Percentiles rank a stretch among this genome's conserved stretches.
phyloP scores from a whole-genome alignment of 495 filamentous ascomycete species.

The Tuber microsphaerosporum region DNA sequence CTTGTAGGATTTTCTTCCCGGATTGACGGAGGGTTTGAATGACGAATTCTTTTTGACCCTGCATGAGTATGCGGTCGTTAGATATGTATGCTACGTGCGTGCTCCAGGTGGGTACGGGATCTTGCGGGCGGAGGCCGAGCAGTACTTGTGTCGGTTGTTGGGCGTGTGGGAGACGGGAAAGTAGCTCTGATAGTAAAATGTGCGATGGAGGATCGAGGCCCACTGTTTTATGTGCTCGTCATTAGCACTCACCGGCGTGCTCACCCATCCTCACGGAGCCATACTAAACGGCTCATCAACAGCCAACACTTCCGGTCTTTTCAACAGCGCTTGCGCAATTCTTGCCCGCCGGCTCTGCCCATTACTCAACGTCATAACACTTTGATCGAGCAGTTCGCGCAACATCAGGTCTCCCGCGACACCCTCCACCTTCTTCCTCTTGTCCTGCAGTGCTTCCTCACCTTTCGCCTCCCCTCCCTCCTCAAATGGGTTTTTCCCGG shows the following conservation, averaged over 20 bases:
- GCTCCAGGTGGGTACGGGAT: conserved; percentile 81
- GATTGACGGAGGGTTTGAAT: conserved; percentile 47
- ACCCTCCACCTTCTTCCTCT: conserved; percentile 48
- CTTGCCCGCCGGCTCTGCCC: conserved; percentile 80
- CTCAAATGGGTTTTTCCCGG: conserved; percentile 30
- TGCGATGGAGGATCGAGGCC: conserved; percentile 81
- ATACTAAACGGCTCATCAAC: conserved; percentile 88
- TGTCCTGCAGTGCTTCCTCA: conserved; percentile 44
- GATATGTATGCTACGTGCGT: conserved; percentile 68
- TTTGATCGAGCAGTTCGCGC: conserved; percentile 60
- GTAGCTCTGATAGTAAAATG: conserved; percentile 58
- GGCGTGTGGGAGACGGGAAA: conserved; percentile 53
- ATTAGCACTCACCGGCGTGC: conserved; percentile 4
- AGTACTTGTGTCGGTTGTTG: conserved; percentile 66
- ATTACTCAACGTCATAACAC: conserved; percentile 82
- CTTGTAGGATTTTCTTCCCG: conserved; percentile 47
- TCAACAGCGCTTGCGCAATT: conserved; percentile 77
- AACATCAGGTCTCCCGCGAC: conserved; percentile 64
- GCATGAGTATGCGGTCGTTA: conserved; percentile 51
- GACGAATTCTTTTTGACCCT: conserved; percentile 54
- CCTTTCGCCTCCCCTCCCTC: conserved; percentile 57
- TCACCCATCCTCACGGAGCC: conserved; percentile 21
- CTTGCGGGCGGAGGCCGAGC: conserved; percentile 72
- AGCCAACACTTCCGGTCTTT: conserved; percentile 68
- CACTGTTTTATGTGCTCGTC: conserved; percentile 47